These are phyloP conservation scores for Lindgomyces ingoldianus DNA, from an alignment of 495 filamentous ascomycete genomes.

Conservation along the genomic window DNA sequence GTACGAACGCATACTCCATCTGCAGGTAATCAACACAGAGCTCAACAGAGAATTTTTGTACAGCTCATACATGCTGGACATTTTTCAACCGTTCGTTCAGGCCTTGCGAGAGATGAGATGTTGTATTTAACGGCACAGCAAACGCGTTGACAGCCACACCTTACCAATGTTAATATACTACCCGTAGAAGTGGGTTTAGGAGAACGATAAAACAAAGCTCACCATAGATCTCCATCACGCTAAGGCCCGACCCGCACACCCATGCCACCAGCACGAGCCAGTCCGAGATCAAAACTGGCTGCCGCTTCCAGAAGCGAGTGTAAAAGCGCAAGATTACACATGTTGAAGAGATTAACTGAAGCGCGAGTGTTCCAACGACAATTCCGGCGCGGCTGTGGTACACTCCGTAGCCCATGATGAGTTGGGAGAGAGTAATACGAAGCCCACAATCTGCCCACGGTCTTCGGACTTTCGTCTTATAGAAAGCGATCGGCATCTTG, in stretches of 20 bases:
- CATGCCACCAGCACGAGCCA: too few relatives aligned
- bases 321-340: too few relatives aligned
- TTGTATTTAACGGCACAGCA: background rate
- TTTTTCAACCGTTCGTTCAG: background rate
- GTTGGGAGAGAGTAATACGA: too few relatives aligned
- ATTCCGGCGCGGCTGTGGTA: too few relatives aligned
- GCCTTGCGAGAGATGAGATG: background rate
- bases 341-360: background rate
- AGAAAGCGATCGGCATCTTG: too few relatives aligned
- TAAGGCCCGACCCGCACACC: too few relatives aligned
- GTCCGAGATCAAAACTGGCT: too few relatives aligned
- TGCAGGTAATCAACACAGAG: background rate
- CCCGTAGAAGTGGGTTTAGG: background rate
- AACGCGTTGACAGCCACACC: background rate
- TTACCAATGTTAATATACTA: background rate
- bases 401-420: too few relatives aligned
- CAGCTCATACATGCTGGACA: background rate
- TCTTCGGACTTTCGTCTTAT: too few relatives aligned
- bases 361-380: background rate
- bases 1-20: slow-evolving; percentile 16
- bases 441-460: too few relatives aligned
- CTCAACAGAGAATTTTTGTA: background rate
- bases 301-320: too few relatives aligned
- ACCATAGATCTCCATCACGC: background rate
- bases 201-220: background rate